phyloP scores from a whole-genome alignment of 176 grass and related monocot species.

The Paspalum notatum region DNA sequence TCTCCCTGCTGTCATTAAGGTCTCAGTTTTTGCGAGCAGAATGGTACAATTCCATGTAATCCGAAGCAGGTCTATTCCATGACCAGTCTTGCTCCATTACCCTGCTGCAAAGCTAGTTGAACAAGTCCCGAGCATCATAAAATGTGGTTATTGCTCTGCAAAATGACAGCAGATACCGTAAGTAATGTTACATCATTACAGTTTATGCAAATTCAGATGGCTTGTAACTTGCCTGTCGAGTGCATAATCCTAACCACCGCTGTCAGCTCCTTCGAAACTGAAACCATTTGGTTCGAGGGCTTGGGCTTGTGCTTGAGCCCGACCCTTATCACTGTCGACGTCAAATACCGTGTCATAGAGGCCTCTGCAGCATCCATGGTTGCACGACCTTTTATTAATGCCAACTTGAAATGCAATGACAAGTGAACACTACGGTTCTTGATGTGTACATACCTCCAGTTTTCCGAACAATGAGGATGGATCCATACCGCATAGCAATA shows the following conservation, averaged over 20 bases:
- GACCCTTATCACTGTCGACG: constrained; percentile 73
- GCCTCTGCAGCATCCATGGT: constrained; percentile 45
- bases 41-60: constrained; percentile 92
- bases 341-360: constrained; percentile 93
- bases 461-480: constrained; percentile 91
- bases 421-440: constrained; percentile 16
- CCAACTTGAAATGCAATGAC: background rate
- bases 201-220: background rate
- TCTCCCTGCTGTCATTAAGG: background rate
- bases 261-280: constrained; percentile 79
- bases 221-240: constrained; percentile 66
- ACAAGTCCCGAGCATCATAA: constrained; percentile 65
- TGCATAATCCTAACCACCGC: constrained; percentile 63
- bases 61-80: constrained; percentile 90
- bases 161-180: constrained; percentile 11
- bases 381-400: constrained; percentile 12
- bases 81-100: constrained; percentile 99
- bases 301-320: constrained; percentile 66
- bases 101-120: constrained; percentile 74
- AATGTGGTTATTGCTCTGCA: constrained; percentile 82
- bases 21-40: constrained; percentile 63
- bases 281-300: constrained; percentile 97
- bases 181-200: background rate
- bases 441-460: constrained; percentile 66
- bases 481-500: constrained; percentile 94